These are phyloP conservation scores for Metschnikowia colocasiae DNA, from an alignment of 805 yeast genomes.

Conservation along the genomic window DNA sequence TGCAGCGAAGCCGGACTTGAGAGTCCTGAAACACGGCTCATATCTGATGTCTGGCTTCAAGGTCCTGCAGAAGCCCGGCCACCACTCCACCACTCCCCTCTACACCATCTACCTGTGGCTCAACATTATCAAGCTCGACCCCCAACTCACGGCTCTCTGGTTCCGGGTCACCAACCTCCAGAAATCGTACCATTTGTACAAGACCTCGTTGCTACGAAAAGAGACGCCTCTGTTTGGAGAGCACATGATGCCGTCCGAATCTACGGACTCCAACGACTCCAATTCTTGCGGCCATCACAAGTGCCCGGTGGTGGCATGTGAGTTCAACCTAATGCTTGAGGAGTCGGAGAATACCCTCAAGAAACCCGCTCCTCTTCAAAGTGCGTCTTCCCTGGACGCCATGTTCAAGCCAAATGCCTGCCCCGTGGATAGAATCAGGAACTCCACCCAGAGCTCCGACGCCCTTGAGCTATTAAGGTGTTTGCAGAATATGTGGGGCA, in stretches of 20 bases:
- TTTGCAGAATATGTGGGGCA: slow-evolving; percentile 29
- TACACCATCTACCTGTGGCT: slow-evolving; percentile 37
- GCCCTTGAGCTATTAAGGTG: slow-evolving; percentile 17
- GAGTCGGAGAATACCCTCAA: slow-evolving; percentile 12
- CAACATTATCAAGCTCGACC: slow-evolving; percentile 37
- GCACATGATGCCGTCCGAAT: background rate
- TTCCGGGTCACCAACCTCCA: slow-evolving; percentile 38
- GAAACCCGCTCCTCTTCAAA: background rate
- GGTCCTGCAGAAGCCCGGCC: background rate
- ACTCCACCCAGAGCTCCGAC: slow-evolving; percentile 8
- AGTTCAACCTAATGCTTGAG: slow-evolving; percentile 35
- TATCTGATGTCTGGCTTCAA: slow-evolving; percentile 15
- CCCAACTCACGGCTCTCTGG: slow-evolving; percentile 40
- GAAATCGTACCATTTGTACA: slow-evolving; percentile 37
- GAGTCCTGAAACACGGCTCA: slow-evolving; percentile 18
- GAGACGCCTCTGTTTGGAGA: background rate
- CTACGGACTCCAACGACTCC: slow-evolving; percentile 12
- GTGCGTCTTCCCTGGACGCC: background rate
- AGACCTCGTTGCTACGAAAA: slow-evolving; percentile 21
- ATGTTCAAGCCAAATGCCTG: background rate
- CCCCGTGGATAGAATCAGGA: background rate
- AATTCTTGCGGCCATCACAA: slow-evolving; percentile 16
- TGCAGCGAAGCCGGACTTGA: slow-evolving; percentile 6
- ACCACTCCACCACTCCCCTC: slow-evolving; percentile 2
- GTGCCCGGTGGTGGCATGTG: slow-evolving; percentile 42